Conservation (phyloP, 1,284 basidiomycete genomes). For the Macrocybe sp. region DNA sequence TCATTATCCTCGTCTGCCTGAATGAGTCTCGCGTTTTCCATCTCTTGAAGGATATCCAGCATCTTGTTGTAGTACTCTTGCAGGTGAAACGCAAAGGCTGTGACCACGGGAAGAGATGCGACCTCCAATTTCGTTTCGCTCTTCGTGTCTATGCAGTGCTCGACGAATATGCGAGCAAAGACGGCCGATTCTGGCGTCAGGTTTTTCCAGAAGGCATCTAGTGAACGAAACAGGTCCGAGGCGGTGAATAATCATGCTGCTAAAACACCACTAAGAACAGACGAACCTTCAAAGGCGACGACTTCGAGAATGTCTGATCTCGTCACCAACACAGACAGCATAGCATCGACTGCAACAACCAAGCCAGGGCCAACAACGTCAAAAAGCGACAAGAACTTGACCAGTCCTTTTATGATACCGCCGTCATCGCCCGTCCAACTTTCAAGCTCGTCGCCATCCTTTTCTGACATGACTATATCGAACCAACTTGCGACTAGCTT, state of each 20-base stretch:
- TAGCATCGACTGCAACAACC: slow-evolving; percentile 40
- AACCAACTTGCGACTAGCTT: slow-evolving; percentile 80
- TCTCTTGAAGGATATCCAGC: slow-evolving; percentile 44
- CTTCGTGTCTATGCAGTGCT: slow-evolving; percentile 67
- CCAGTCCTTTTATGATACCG: slow-evolving; percentile 39
- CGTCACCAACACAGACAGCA: slow-evolving; percentile 38
- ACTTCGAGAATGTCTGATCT: slow-evolving; percentile 43
- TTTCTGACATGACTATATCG: slow-evolving; percentile 42
- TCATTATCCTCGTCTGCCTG: slow-evolving; percentile 38
- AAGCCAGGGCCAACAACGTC: slow-evolving; percentile 44
- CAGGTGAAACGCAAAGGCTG: slow-evolving; percentile 82
- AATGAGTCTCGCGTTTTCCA: slow-evolving; percentile 33
- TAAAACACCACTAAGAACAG: neutral
- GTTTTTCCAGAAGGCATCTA: slow-evolving; percentile 73
- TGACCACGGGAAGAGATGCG: slow-evolving; percentile 79
- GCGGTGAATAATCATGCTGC: neutral
- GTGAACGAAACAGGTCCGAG: slow-evolving; percentile 4
- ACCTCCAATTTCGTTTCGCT: slow-evolving; percentile 70
- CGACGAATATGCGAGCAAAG: slow-evolving; percentile 81
- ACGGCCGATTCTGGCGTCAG: slow-evolving; percentile 83
- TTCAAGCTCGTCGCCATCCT: slow-evolving; percentile 19
- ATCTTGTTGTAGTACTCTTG: slow-evolving; percentile 78
- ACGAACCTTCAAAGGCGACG: slow-evolving; percentile 71
- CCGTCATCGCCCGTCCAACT: slow-evolving; percentile 45
- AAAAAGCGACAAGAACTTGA: slow-evolving; percentile 38